phyloP scores from a whole-genome alignment of 1,139 yeast genomes.

The Geotrichum carabidarum region DNA sequence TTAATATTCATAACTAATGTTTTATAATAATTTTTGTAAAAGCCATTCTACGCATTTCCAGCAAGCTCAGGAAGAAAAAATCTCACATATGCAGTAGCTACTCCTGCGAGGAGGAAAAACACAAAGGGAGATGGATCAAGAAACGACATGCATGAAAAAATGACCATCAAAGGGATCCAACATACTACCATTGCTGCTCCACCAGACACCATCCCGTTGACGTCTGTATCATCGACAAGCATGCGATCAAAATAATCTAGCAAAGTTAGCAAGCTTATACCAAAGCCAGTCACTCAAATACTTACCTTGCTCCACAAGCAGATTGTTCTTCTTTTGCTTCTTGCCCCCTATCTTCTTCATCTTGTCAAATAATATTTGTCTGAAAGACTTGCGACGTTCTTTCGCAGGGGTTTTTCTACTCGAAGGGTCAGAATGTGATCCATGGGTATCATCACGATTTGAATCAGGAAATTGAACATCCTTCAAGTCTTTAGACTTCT shows the following conservation, averaged over 20 bases:
- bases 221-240: background rate
- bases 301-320: background rate
- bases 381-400: background rate
- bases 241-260: background rate
- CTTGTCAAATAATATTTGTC: conserved; percentile 12
- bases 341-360: conserved; percentile 8
- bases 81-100: conserved; percentile 19
- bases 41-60: conserved; percentile 4
- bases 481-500: background rate
- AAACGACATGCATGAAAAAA: conserved; percentile 18
- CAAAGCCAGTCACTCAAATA: background rate
- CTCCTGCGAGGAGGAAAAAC: conserved; percentile 20
- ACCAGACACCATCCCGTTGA: conserved; percentile 12
- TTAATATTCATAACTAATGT: background rate
- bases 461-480: background rate
- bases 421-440: background rate
- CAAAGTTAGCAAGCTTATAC: background rate
- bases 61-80: conserved; percentile 20
- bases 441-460: background rate
- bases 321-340: background rate
- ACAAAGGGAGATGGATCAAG: conserved; percentile 18
- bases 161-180: conserved; percentile 20
- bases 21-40: background rate
- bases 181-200: conserved; percentile 17
- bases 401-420: background rate